Evolutionary conservation across 2,329 filamentous ascomycete species (phyloP).

Genomic region (Periconia sp.): DNA sequence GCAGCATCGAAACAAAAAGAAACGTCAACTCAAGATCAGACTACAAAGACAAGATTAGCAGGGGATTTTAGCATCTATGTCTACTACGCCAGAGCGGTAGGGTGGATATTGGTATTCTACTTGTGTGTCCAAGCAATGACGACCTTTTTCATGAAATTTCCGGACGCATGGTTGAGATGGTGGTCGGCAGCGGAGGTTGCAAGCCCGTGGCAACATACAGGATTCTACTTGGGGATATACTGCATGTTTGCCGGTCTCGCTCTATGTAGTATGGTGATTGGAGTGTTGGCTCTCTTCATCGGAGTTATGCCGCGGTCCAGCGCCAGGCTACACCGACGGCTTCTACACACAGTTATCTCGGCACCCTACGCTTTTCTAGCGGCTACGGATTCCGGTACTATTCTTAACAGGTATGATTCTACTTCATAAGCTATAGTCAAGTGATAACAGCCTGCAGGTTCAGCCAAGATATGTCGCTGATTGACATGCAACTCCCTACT

Average conservation of each 20-base stretch:
- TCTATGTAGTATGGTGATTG: background rate
- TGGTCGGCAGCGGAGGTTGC: no score
- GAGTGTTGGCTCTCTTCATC: background rate
- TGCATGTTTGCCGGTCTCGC: background rate
- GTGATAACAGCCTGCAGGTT: slow-evolving; percentile 11
- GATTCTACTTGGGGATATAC: background rate
- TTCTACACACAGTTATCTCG: no score
- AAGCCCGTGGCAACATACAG: background rate
- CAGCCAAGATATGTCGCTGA: slow-evolving; percentile 14
- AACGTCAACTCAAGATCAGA: no score
- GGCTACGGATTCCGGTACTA: background rate
- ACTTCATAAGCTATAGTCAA: background rate
- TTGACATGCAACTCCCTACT: slow-evolving; percentile 10
- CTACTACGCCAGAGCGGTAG: background rate
- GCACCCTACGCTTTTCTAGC: no score
- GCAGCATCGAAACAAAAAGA: no score
- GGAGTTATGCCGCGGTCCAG: background rate
- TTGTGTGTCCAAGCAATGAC: background rate
- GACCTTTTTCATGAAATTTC: background rate
- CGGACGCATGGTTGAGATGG: background rate
- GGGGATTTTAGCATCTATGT: background rate
- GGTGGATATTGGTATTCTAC: background rate
- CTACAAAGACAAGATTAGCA: background rate
- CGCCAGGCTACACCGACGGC: background rate
- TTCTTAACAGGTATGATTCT: background rate